Base-by-base conservation (phyloP, 495 filamentous ascomycete genomes). In the Aspergillus sparsus region DNA sequence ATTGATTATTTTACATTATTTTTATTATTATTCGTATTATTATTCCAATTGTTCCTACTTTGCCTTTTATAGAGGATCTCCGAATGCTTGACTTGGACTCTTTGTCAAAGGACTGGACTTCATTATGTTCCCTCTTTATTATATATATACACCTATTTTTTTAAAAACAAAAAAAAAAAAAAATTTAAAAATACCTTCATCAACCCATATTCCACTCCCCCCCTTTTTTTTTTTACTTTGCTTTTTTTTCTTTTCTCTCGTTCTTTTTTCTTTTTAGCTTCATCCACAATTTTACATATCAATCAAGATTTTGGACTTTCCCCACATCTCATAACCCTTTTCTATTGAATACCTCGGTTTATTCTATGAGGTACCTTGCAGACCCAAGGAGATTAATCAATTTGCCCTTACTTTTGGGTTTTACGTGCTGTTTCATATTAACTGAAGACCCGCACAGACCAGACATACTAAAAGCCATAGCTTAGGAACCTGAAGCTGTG, bases 381-480 rank as follows among this genome's bases (percentile, higher is more conserved):
- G 44, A 51, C 21, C 11, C 18, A 51, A 15, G 21, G 49, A 34
- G 49, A 51, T 51, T 51, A 51, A 32, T 51, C 45, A 49, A 18
- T 10, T 9, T 21, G 27, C 10, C 18, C 49, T 33, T 51, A 18
- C 5, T 51, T 51, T 51, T 51, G 21, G 21, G 49, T 51, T 51
- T 12, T 51, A 9, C 11, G 5, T 31, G 11, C 32, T 53, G 63
- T 66, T 63, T 66, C 64, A 66, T 52, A 49, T 42, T 58, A 45
- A 11, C 55, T 50, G 37, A 35, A 32, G 58, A 61, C 64, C 60
- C 64, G 64, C 64, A 66, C 56, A 55, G 63, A 62, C 63, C 63
- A 66, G 46, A 53, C 41, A 58, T 42, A 44, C 54, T 58, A 49
- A 55, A 50, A 44, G 13, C 27, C 21, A 50, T 53, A 39, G 60